Base-by-base conservation (phyloP, 495 filamentous ascomycete genomes). In the Xylaria bambusicola region DNA sequence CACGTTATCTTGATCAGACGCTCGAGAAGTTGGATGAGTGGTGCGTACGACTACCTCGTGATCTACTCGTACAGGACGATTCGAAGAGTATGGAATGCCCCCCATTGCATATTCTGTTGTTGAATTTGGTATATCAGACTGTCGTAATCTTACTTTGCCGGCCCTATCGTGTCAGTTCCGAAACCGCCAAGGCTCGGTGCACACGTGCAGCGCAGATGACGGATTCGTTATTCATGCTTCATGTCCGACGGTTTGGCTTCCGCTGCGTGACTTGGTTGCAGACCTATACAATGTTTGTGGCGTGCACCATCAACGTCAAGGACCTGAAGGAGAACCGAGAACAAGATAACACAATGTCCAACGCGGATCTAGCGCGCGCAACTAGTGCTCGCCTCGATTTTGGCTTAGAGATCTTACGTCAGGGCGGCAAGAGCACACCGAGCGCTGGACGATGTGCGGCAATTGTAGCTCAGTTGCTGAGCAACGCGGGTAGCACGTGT, bases 101-200 rank as follows among this genome's bases (percentile, higher is more conserved):
- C 15, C 45, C 45, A 13, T 31, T 48, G 24, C 45, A 48, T 15
- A 29, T 48, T 48, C 26, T 48, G 24, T 15, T 48, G 15, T 48
- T 48, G 26, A 48, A 48, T 26, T 15, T 48, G 12, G 26, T 48
- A 17, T 48, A 48, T 48, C 45, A 48, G 24, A 48, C 45, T 26
- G 45, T 48, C n/a, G 45, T 48, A 15, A 48, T 48, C 23, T 48
- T 48, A 31, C 45, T 48, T 48, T 48, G 45, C 45, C 45, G 45
- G 45, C 45, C 45, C n/a, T 48, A 48, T 48, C 45, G 45, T 15
- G 15, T 26, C n/a, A 48, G 45, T 18, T 48, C 45, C 8, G 45
- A 31, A 48, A 48, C 45, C 15, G 45, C 45, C 15, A 48, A 24
- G 24, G 7, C 26, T 48, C 24, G 45, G 26, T 48, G 45, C 8